A percentile compares a stretch with the other conserved stretches of the same genome.
These are phyloP conservation scores for Oryza coarctata DNA, from an alignment of 176 grass and related monocot species.

Conservation along the genomic window DNA sequence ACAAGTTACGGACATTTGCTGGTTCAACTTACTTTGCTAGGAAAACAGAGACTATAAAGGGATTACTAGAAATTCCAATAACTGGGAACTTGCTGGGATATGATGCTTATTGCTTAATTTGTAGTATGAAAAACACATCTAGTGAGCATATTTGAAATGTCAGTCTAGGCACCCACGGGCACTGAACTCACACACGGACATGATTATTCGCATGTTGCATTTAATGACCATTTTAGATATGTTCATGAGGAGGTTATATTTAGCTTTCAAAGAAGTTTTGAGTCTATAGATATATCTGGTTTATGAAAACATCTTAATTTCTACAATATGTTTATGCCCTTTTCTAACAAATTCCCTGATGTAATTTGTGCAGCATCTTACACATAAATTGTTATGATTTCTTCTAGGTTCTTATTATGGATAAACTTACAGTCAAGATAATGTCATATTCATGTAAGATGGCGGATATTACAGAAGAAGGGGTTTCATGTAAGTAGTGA, in stretches of 20 bases:
- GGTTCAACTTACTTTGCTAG: slow-evolving; percentile 13
- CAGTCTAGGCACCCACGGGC: background rate
- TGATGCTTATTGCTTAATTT: slow-evolving; percentile 5
- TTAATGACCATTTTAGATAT: slow-evolving; percentile 1
- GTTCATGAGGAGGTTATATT: background rate
- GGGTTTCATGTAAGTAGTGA: slow-evolving; percentile 87
- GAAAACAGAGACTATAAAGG: background rate
- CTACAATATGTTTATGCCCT: slow-evolving; percentile 10
- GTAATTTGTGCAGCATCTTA: slow-evolving; percentile 13
- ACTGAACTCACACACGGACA: background rate
- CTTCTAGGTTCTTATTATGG: slow-evolving; percentile 96
- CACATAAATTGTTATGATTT: slow-evolving; percentile 33
- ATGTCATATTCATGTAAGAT: slow-evolving; percentile 98
- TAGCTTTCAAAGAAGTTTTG: background rate
- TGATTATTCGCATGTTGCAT: background rate
- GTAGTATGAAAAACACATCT: background rate
- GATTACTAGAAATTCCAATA: background rate
- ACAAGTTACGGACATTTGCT: background rate
- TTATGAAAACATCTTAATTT: slow-evolving; percentile 7
- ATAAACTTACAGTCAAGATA: slow-evolving; percentile 94
- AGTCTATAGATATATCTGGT: slow-evolving; percentile 7
- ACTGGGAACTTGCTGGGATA: background rate
- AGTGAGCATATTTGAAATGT: background rate
- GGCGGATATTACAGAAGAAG: slow-evolving; percentile 99
- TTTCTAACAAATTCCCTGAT: slow-evolving; percentile 5